A percentile compares a stretch with the other conserved stretches of the same genome.
phyloP scores from a whole-genome alignment of 2,329 filamentous ascomycete species.

The Botrytis elliptica region DNA sequence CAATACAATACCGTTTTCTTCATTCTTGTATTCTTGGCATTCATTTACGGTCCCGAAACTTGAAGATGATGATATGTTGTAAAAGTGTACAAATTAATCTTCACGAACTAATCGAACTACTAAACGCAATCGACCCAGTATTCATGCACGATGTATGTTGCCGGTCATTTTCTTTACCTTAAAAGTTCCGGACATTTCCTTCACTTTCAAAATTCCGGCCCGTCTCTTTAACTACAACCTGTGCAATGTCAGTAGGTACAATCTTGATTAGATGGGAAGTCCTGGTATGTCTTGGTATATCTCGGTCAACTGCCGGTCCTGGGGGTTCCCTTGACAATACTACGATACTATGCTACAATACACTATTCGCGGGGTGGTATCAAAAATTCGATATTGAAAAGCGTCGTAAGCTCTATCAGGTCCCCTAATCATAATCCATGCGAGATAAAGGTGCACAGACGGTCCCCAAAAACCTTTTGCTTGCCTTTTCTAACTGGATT shows the following conservation, averaged over 20 bases:
- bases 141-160: not conserved
- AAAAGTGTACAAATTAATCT: not conserved
- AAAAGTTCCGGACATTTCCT: not conserved
- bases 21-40: not conserved
- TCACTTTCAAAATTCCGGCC: not conserved
- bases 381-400: not conserved
- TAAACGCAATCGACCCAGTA: not conserved
- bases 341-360: not conserved
- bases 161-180: not conserved
- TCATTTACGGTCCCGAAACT: not conserved
- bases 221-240: not conserved
- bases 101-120: not conserved
- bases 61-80: not conserved
- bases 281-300: not conserved
- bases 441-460: not conserved
- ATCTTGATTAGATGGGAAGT: not conserved
- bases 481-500: not conserved
- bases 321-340: not conserved
- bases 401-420: slow-evolving; percentile 9
- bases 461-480: not conserved
- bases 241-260: not conserved
- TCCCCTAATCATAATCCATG: not conserved
- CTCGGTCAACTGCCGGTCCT: not conserved
- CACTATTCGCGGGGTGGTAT: not conserved
- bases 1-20: not conserved